These are phyloP conservation scores for Quillaja saponaria DNA, from an alignment of 306 rosid genomes.

Conservation along the genomic window DNA sequence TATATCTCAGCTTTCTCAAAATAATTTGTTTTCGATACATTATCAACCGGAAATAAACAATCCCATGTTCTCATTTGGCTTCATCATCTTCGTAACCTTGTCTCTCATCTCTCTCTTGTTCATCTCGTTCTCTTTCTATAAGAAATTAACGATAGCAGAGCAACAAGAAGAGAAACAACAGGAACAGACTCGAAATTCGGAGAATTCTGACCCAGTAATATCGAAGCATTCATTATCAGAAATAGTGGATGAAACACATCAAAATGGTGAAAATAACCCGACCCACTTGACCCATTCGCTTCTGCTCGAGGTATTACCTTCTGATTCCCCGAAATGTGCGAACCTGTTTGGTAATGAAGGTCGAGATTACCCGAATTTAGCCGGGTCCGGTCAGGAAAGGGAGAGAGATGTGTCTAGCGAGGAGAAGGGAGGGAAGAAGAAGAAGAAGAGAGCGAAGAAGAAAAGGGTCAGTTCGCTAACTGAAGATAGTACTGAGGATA, in stretches of 20 bases:
- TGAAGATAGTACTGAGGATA: constrained; percentile 34
- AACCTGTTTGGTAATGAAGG: constrained; percentile 34
- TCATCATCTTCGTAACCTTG: constrained; percentile 24
- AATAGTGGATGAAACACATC: constrained; percentile 4
- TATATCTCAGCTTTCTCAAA: constrained; percentile 24
- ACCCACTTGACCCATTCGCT: constrained; percentile 45
- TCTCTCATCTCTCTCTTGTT: constrained; percentile 37
- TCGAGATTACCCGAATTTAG: constrained; percentile 25
- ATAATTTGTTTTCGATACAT: constrained; percentile 25
- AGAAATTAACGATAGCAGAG: constrained; percentile 26
- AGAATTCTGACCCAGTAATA: constrained; percentile 22
- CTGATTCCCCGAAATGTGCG: constrained; percentile 59
- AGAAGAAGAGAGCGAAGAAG: constrained; percentile 70
- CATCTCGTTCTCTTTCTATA: constrained; percentile 37
- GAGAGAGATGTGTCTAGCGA: constrained; percentile 30
- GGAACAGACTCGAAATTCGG: constrained; percentile 25
- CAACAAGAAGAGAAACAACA: constrained; percentile 15
- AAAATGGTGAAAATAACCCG: constrained; percentile 28
- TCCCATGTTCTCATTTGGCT: constrained; percentile 40
- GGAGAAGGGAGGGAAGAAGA: constrained; percentile 53
- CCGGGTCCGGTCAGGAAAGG: constrained; percentile 18
- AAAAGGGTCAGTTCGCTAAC: constrained; percentile 38
- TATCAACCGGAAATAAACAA: constrained; percentile 26
- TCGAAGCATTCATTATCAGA: constrained; percentile 25
- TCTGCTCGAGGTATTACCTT: constrained; percentile 44